A percentile compares a stretch with the other conserved stretches of the same genome.
These are phyloP conservation scores for Hemisphaericaspora xylofermentans DNA, from an alignment of 1,139 yeast species.

Conservation along the genomic window DNA sequence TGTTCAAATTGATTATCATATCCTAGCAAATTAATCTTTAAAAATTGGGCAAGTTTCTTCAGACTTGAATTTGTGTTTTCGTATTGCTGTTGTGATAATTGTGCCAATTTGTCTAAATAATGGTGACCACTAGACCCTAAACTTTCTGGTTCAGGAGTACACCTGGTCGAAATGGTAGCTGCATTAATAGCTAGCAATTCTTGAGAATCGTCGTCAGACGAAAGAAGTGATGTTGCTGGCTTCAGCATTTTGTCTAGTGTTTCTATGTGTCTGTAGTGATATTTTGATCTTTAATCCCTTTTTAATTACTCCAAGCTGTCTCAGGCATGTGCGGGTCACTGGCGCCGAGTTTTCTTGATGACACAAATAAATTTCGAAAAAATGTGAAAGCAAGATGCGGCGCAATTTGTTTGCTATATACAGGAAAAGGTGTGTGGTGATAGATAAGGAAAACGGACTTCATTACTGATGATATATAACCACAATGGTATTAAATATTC, in stretches of 20 bases:
- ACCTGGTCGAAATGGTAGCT: slow-evolving; percentile 8
- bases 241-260: background rate
- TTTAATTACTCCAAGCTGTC: too few relatives aligned
- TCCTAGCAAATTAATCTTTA: slow-evolving; percentile 24
- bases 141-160: slow-evolving; percentile 1
- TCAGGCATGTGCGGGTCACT: too few relatives aligned
- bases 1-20: slow-evolving; percentile 38
- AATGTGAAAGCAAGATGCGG: too few relatives aligned
- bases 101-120: slow-evolving; percentile 3
- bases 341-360: too few relatives aligned
- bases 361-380: too few relatives aligned
- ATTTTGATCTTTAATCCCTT: too few relatives aligned
- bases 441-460: too few relatives aligned
- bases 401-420: too few relatives aligned
- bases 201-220: slow-evolving; percentile 6
- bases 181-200: slow-evolving; percentile 17
- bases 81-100: slow-evolving; percentile 13
- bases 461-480: too few relatives aligned
- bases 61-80: slow-evolving; percentile 21
- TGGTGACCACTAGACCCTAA: background rate
- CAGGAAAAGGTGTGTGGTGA: too few relatives aligned
- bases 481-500: too few relatives aligned
- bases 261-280: background rate
- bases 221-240: background rate
- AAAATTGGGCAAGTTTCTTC: slow-evolving; percentile 28